Evolutionary conservation across 176 grass and related monocot genomes (phyloP).

Genomic region (Oryza rufipogon): DNA sequence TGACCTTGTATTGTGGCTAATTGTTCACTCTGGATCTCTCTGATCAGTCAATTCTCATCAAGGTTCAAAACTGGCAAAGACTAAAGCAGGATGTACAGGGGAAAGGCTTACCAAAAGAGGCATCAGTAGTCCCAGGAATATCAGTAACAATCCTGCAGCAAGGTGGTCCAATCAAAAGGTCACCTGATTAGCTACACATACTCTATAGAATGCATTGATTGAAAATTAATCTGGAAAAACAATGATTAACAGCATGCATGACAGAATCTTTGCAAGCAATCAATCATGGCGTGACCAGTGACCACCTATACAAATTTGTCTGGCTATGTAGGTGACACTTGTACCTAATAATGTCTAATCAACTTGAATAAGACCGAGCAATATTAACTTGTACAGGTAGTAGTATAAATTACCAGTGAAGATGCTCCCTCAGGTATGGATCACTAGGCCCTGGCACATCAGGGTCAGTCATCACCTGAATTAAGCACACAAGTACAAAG

Average conservation of each 20-base stretch:
- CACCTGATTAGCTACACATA: slow-evolving; percentile 29
- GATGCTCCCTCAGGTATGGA: slow-evolving; percentile 82
- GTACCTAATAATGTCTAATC: neutral
- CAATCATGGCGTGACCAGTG: slow-evolving; percentile 6
- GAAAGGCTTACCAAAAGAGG: slow-evolving; percentile 74
- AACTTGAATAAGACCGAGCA: neutral
- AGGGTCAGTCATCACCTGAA: slow-evolving; percentile 84
- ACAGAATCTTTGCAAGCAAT: slow-evolving; percentile 18
- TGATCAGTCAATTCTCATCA: neutral
- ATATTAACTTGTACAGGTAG: neutral
- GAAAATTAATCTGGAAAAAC: slow-evolving; percentile 14
- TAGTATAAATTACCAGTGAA: slow-evolving; percentile 62
- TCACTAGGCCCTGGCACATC: slow-evolving; percentile 86
- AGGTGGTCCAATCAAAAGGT: slow-evolving; percentile 35
- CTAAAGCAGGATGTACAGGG: slow-evolving; percentile 42
- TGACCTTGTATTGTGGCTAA: neutral
- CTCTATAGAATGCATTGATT: neutral
- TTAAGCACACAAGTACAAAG: slow-evolving; percentile 40
- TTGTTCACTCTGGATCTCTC: slow-evolving; percentile 7
- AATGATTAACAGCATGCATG: neutral
- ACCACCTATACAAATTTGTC: neutral
- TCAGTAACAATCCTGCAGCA: slow-evolving; percentile 72
- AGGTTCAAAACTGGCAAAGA: slow-evolving; percentile 36
- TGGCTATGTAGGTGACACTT: neutral
- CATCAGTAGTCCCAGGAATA: slow-evolving; percentile 86